A percentile compares a stretch with the other conserved stretches of the same genome.
These are phyloP conservation scores for Fusarium xylarioides DNA, from an alignment of 2,329 filamentous ascomycete species.

Conservation along the genomic window DNA sequence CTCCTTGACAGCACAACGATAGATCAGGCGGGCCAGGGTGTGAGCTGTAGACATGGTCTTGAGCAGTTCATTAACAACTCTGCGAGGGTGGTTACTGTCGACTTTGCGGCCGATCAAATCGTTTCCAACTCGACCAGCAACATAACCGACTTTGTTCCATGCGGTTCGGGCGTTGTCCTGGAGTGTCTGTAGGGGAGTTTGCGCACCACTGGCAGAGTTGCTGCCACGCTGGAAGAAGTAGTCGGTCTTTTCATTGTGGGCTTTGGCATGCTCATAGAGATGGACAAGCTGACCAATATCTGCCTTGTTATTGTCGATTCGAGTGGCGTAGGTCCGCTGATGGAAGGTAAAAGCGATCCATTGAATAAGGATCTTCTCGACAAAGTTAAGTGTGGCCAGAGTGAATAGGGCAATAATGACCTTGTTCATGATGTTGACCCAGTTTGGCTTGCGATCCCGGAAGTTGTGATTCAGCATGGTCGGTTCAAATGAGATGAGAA, in stretches of 20 bases:
- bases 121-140: constrained; percentile 85
- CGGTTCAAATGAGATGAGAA: constrained; percentile 85
- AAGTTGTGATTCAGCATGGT: constrained; percentile 71
- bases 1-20: constrained; percentile 82
- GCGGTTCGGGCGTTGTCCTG: constrained; percentile 79
- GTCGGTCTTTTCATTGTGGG: constrained; percentile 67
- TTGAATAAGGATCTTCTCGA: constrained; percentile 93
- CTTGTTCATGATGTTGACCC: constrained; percentile 85
- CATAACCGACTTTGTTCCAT: constrained; percentile 82
- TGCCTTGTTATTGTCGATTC: constrained; percentile 93
- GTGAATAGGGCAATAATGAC: constrained; percentile 88
- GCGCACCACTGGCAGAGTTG: constrained; percentile 64
- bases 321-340: constrained; percentile 85
- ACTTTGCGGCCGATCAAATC: constrained; percentile 86
- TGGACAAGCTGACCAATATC: constrained; percentile 72
- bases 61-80: constrained; percentile 83
- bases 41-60: constrained; percentile 78
- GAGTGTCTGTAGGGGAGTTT: constrained; percentile 78
- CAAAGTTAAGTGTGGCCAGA: constrained; percentile 79
- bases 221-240: constrained; percentile 57
- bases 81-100: constrained; percentile 79
- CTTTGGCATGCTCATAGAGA: constrained; percentile 77
- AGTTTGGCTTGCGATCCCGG: constrained; percentile 57
- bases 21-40: constrained; percentile 85
- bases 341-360: constrained; percentile 96